These are phyloP conservation scores for Furcasterigmium sp. DNA, from an alignment of 2,329 filamentous ascomycete genomes.

Conservation along the genomic window DNA sequence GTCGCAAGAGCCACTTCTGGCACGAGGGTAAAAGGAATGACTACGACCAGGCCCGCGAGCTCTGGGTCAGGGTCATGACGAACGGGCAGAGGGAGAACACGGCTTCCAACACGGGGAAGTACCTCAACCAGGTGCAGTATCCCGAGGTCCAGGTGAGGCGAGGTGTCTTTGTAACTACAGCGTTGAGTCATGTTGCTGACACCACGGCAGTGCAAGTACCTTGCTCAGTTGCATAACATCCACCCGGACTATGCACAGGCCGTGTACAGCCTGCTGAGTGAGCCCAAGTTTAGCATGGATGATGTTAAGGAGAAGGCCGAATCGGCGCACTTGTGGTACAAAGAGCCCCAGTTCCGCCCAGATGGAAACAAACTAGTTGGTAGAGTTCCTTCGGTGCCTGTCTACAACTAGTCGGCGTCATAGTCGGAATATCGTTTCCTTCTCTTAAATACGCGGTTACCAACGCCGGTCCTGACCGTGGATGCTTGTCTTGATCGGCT, in stretches of 20 bases:
- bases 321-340: constrained; percentile 37
- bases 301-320: constrained; percentile 39
- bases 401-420: not conserved
- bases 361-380: not conserved
- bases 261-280: constrained; percentile 37
- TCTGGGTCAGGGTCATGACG: constrained; percentile 18
- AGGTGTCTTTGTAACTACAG: too few relatives aligned
- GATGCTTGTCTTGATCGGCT: too few relatives aligned
- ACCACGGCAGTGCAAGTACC: constrained; percentile 33
- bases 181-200: too few relatives aligned
- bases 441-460: too few relatives aligned
- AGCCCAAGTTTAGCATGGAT: constrained; percentile 35
- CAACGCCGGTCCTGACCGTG: too few relatives aligned
- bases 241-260: constrained; percentile 37
- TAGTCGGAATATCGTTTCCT: too few relatives aligned
- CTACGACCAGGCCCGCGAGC: constrained; percentile 15
- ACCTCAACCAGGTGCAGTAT: constrained; percentile 36
- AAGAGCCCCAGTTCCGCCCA: constrained; percentile 38
- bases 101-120: constrained; percentile 37
- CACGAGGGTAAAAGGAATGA: constrained; percentile 12
- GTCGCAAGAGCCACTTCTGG: constrained; percentile 13
- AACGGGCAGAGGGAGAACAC: constrained; percentile 7
- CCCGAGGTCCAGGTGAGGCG: constrained; percentile 31
- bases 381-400: not conserved
- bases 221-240: constrained; percentile 47